Evolutionary conservation across 345 rosid genomes (phyloP), one percentile per base, ranked within the genome.

Genomic region (Alliaria petiolata): DNA sequence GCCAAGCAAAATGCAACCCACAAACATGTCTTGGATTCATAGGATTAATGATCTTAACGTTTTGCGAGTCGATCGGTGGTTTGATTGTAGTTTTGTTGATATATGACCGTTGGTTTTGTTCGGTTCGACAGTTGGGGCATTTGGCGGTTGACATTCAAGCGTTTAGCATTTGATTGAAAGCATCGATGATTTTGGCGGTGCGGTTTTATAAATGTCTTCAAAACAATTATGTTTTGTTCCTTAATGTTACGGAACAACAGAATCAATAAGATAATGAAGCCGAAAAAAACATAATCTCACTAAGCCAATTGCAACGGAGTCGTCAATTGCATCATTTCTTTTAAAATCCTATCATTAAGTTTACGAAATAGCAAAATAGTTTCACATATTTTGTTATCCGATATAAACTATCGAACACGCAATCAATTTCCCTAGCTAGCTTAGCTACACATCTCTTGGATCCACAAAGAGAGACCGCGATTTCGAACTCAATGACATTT

Each of bases 361-460:
- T n/a, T n/a, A n/a, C n/a, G n/a, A n/a, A n/a, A n/a, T n/a, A n/a
- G n/a, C n/a, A n/a, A n/a, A n/a, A n/a, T n/a, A n/a, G n/a, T n/a
- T n/a, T n/a, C n/a, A n/a, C n/a, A n/a, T n/a, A n/a, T n/a, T n/a
- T n/a, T n/a, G n/a, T n/a, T n/a, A n/a, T n/a, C n/a, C n/a, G n/a
- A n/a, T n/a, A n/a, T n/a, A n/a, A n/a, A n/a, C n/a, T n/a, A n/a
- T n/a, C n/a, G n/a, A n/a, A 28, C 30, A 16, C 2, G 30, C 12
- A 5, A 40, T 44, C 13, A n/a, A 61, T 61, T 38, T 50, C 12
- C 7, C 34, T 60, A 55, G 16, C 16, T 42, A 67, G 52, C 57
- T 35, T 55, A 67, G 15, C 44, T 63, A 67, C 35, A 91, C 91
- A 76, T 91, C 97, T 80, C 97, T 83, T 25, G 97, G 97, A 80